Evolutionary conservation across 768 basidiomycete genomes (phyloP).

Genomic region (Daedaleopsis sinensis): DNA sequence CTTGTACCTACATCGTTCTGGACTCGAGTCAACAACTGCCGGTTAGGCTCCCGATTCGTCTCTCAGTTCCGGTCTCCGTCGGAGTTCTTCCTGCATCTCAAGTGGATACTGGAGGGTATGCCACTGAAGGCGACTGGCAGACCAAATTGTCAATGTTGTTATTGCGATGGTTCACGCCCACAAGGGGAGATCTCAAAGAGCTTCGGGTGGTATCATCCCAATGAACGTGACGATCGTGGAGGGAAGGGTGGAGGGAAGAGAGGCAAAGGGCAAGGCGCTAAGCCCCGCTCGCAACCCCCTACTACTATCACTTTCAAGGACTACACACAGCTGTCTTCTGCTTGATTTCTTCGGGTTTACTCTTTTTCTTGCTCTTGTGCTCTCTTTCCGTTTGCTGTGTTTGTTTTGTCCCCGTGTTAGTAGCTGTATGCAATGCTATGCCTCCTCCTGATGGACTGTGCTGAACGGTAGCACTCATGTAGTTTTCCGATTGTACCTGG

Average conservation of each 20-base stretch:
- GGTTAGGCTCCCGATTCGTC: slow-evolving; percentile 20
- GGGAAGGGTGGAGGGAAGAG: slow-evolving; percentile 8
- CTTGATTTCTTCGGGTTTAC: not conserved
- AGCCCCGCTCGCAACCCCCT: not conserved
- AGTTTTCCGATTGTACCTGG: no score
- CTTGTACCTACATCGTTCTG: no score
- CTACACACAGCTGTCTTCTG: slow-evolving; percentile 20
- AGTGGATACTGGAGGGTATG: slow-evolving; percentile 27
- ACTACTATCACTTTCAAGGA: slow-evolving; percentile 23
- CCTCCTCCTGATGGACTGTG: no score
- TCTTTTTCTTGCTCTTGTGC: not conserved
- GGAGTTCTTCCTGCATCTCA: slow-evolving; percentile 28
- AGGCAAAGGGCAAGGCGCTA: not conserved
- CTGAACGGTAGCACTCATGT: no score
- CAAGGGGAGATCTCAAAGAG: slow-evolving; percentile 26
- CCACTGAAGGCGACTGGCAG: slow-evolving; percentile 16
- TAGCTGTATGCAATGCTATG: no score
- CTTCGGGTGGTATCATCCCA: slow-evolving; percentile 11
- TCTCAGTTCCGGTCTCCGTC: slow-evolving; percentile 27
- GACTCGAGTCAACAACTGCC: no score
- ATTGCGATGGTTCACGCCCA: slow-evolving; percentile 21
- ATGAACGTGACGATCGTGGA: slow-evolving; percentile 4
- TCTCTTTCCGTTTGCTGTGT: not conserved
- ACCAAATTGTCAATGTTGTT: slow-evolving; percentile 28
- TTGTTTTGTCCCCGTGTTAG: not conserved